Base-by-base conservation (phyloP, 1,284 basidiomycete genomes). In the Coniferiporia weirii region DNA sequence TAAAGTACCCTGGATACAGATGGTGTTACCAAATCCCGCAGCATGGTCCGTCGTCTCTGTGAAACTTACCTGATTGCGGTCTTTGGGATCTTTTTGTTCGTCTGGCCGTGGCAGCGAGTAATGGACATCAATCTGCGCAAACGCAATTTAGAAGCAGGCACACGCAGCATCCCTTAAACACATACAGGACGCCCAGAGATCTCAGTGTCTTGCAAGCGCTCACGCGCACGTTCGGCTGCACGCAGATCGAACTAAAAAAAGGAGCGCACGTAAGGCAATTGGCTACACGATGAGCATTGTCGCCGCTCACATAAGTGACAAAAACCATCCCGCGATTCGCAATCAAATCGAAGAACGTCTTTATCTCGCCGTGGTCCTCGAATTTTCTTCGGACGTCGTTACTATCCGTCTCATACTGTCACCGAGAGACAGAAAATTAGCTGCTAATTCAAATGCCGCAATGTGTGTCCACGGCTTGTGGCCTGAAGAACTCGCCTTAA, bases 251-350 rank as follows among this genome's bases (percentile, higher is more conserved):
- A 98, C 94, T 97, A 67, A 19, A 53, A 52, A 12, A 45, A n/a
- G 9, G 12, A 45, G 9, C 46, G 34, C 3, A 47, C 15, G 3
- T 27, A 40, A 40, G 35, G 46, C 1, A 7, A 47, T 50, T 53
- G 38, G 34, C 2, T 55, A 20, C 35, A 27, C 49, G 32, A 49
- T 53, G 47, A 40, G 15, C 38, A 54, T 52, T 51, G n/a, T 36
- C 38, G 44, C 19, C 12, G 82, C 94, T 82, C 75, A 97, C 95
- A 71, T 92, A 99, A 55, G 95, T 98, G 56, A 98, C 89, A 73
- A 99, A 99, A 4, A 96, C 90, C 89, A 99, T 95, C 17, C 96
- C 96, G 61, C 96, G 84, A 36, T 92, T 95, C 52, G 85, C 82
- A 63, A 98, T 92, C 35, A 98, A 77, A 73, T 99, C 96, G 71